These are phyloP conservation scores for Exsudoporus frostii DNA, from an alignment of 768 basidiomycete genomes.

Conservation along the genomic window DNA sequence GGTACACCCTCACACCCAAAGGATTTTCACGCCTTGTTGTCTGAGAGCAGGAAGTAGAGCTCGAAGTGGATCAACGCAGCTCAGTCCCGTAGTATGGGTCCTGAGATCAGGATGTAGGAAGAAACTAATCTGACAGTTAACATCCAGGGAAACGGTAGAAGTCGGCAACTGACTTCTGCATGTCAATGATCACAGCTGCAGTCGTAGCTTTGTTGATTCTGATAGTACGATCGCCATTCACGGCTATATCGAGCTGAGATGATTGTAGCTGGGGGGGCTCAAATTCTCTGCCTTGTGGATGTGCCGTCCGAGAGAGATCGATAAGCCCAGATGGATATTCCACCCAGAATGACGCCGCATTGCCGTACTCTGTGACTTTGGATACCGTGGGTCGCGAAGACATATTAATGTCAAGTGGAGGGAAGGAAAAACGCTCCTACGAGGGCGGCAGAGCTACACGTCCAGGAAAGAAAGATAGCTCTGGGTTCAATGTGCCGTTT, in stretches of 20 bases:
- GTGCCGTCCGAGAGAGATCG: slow-evolving; percentile 53
- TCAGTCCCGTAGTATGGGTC: slow-evolving; percentile 51
- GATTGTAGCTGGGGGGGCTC: slow-evolving; percentile 33
- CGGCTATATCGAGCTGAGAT: slow-evolving; percentile 51
- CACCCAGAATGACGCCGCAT: slow-evolving; percentile 57
- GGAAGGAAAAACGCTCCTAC: not conserved
- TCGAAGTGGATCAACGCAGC: slow-evolving; percentile 54
- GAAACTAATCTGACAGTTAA: slow-evolving; percentile 38
- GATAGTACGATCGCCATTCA: slow-evolving; percentile 49
- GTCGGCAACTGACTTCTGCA: slow-evolving; percentile 61
- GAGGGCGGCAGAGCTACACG: not conserved
- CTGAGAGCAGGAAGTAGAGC: slow-evolving; percentile 48
- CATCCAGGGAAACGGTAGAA: not conserved
- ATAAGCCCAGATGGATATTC: slow-evolving; percentile 65
- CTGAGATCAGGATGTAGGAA: slow-evolving; percentile 63
- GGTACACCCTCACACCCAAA: slow-evolving; percentile 54
- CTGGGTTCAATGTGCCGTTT: too few relatives aligned
- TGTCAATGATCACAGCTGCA: slow-evolving; percentile 67
- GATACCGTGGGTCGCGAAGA: slow-evolving; percentile 44
- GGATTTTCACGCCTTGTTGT: slow-evolving; percentile 49
- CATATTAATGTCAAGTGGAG: slow-evolving; percentile 31
- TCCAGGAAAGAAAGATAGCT: too few relatives aligned
- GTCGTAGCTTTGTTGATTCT: slow-evolving; percentile 47
- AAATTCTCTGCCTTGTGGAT: slow-evolving; percentile 29
- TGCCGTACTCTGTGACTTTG: slow-evolving; percentile 51